Evolutionary conservation across 306 rosid species (phyloP), one percentile per base, ranked within the genome.

Genomic region (Mimosa pudica): DNA sequence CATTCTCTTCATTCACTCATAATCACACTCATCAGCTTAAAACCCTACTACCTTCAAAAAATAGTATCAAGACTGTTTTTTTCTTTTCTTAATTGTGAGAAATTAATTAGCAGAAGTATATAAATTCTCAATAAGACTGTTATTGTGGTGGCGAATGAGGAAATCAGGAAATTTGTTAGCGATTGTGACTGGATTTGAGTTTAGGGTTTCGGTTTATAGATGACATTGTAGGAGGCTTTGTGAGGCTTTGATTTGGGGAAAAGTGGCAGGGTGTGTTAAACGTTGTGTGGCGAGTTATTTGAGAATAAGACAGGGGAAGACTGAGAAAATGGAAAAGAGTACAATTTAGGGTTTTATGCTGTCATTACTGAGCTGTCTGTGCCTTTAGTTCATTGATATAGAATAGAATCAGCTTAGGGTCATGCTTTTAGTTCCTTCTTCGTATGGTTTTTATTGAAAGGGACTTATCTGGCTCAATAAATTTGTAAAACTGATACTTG

Each of bases 141-240:
- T 24, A 24, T 24, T 24, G 36, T 46, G 2, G 6, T 24, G 57
- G 3, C 6, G 38, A 44, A 69, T 69, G 20, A 20, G 73, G 55
- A n/a, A 68, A 69, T 70, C 41, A 10, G 18, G 57, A 46, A 47
- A 32, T 70, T 70, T 47, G 74, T 12, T 30, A 20, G 32, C 42
- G 48, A 30, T 70, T 70, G 42, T 70, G 46, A 6, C 57, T 70
- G 52, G 71, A 9, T 4, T 68, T 68, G 35, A 68, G 52, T 33
- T 64, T 64, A 35, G 35, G 49, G 71, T 1, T 16, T n/a, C 20
- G 6, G 7, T 65, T 35, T 65, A 65, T 65, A 36, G 10, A 7
- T 65, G 47, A 20, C 38, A 36, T 3, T 13, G 4, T 65, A 7
- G 4, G 10, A 7, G 48, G 38, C 71, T 30, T 8, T 7, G 30